These are phyloP conservation scores for Suhomyces sp. DNA, from an alignment of 805 yeast genomes.

Conservation along the genomic window DNA sequence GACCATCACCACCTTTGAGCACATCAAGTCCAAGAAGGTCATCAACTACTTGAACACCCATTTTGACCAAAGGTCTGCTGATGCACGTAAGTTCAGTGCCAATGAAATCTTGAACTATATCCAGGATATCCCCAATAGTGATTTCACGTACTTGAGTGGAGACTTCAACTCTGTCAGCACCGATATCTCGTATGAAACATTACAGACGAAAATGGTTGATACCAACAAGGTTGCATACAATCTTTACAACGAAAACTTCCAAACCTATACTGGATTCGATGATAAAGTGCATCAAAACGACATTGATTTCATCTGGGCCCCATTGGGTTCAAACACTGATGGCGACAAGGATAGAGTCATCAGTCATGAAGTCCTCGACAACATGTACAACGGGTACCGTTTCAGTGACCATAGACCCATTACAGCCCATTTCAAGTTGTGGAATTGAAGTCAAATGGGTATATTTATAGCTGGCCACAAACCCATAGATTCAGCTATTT, in stretches of 20 bases:
- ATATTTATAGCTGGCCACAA: too few species aligned
- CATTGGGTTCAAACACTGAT: constrained; percentile 22
- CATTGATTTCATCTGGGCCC: constrained; percentile 40
- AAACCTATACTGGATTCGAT: constrained; percentile 44
- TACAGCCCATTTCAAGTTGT: constrained; percentile 26
- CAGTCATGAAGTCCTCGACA: constrained; percentile 34
- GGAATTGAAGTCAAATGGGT: constrained; percentile 1
- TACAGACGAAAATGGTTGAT: constrained; percentile 38
- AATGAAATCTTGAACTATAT: constrained; percentile 28
- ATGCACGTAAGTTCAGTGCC: constrained; percentile 47
- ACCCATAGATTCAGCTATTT: too few species aligned
- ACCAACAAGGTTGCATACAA: constrained; percentile 13
- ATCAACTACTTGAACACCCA: constrained; percentile 47
- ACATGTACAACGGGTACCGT: constrained; percentile 32
- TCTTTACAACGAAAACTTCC: constrained; percentile 25
- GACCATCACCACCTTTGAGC: constrained; percentile 34
- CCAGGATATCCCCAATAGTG: constrained; percentile 22
- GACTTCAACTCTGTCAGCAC: constrained; percentile 49
- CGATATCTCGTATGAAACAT: constrained; percentile 25
- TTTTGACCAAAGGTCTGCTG: constrained; percentile 48
- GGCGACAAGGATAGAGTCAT: constrained; percentile 18
- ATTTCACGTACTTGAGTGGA: constrained; percentile 48
- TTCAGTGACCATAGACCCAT: constrained; percentile 52
- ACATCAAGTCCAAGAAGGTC: constrained; percentile 12
- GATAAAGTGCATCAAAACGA: constrained; percentile 21